Percentiles rank a stretch among this genome's conserved stretches.
phyloP scores from a whole-genome alignment of 2,329 filamentous ascomycete species.

The Orbilia brochopaga region DNA sequence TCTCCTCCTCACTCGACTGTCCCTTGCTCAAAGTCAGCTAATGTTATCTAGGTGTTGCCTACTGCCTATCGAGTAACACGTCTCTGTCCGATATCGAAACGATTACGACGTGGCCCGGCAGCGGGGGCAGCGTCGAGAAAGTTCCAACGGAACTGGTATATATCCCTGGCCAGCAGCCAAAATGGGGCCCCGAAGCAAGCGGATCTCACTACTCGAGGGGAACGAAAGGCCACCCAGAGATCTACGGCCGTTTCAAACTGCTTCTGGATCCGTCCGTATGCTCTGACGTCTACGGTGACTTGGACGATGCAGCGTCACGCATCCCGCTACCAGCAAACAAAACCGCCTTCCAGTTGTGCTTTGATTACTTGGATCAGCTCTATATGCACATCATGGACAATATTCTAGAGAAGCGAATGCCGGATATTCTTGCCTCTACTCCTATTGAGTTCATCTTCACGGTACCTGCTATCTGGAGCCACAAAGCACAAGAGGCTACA shows the following conservation, averaged over 20 bases:
- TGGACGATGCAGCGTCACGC: neutral
- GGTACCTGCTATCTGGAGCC: conserved; percentile 33
- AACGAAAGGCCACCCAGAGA: neutral
- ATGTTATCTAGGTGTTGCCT: conserved; percentile 20
- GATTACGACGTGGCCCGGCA: conserved; percentile 27
- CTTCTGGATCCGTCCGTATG: conserved; percentile 15
- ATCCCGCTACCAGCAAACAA: conserved; percentile 22
- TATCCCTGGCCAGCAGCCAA: conserved; percentile 4
- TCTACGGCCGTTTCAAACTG: conserved; percentile 34
- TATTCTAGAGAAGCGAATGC: conserved; percentile 21
- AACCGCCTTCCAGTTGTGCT: conserved; percentile 17
- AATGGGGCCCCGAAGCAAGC: conserved; percentile 28
- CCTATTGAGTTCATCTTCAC: conserved; percentile 38
- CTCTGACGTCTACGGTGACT: conserved; percentile 8
- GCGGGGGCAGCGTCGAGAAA: conserved; percentile 20
- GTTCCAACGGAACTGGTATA: conserved; percentile 28
- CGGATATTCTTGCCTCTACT: conserved; percentile 22
- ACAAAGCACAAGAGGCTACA: conserved; percentile 35
- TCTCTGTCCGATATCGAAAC: conserved; percentile 18
- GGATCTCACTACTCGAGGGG: conserved; percentile 9
- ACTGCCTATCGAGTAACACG: conserved; percentile 17
- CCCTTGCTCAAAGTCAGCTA: neutral
- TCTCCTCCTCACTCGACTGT: neutral
- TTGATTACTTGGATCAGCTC: conserved; percentile 17
- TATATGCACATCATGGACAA: conserved; percentile 21